phyloP scores from a whole-genome alignment of 306 rosid genomes.

The Inga laurina region DNA sequence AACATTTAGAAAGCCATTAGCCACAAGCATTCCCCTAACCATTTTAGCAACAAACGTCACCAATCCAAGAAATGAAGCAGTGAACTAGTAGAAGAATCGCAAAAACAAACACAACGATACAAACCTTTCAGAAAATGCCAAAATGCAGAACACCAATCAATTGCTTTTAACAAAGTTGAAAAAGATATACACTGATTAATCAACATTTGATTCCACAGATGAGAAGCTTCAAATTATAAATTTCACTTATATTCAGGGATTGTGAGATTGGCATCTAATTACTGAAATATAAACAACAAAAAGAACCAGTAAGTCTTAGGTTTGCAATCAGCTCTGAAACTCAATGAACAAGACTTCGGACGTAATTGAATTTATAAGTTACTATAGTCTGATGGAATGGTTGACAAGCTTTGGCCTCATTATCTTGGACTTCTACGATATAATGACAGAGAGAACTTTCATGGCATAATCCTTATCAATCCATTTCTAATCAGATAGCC shows the following conservation, averaged over 20 bases:
- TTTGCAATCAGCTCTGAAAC: conserved; percentile 17
- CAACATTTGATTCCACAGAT: background rate
- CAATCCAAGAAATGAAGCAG: background rate
- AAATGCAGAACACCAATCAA: background rate
- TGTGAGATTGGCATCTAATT: background rate
- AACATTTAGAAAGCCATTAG: conserved; percentile 20
- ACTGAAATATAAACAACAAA: background rate
- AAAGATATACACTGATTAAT: background rate
- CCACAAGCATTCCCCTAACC: conserved; percentile 7
- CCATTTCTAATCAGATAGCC: conserved; percentile 18
- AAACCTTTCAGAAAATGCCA: background rate
- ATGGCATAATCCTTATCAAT: background rate
- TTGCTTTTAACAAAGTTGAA: background rate
- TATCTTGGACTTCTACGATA: conserved; percentile 3
- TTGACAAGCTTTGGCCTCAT: conserved; percentile 14
- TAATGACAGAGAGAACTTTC: background rate
- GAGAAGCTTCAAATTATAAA: background rate
- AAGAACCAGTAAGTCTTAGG: conserved; percentile 1
- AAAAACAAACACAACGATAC: background rate
- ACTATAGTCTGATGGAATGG: conserved; percentile 26
- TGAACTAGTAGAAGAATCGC: background rate
- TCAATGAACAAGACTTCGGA: background rate
- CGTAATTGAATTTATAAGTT: conserved; percentile 4
- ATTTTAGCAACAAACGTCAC: conserved; percentile 1
- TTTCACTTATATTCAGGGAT: background rate